Conservation (phyloP, 1,139 yeast species). For the Wickerhamiella pararugosa region DNA sequence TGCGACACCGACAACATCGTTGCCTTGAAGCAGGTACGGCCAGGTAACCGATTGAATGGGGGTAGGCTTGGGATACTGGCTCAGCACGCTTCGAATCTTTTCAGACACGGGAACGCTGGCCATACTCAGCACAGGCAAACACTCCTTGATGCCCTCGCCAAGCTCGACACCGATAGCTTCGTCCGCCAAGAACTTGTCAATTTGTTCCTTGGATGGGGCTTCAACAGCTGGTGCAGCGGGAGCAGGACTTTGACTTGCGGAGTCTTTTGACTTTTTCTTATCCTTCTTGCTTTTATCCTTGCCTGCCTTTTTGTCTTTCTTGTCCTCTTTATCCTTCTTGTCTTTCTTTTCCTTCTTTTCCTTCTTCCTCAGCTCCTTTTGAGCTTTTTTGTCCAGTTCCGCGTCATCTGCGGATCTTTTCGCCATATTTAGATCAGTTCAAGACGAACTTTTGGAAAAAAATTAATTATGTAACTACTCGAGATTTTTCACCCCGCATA, state of each 20-base stretch:
- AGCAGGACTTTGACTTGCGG: neutral
- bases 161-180: conserved; percentile 78
- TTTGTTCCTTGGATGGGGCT: conserved; percentile 26
- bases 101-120: conserved; percentile 43
- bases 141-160: conserved; percentile 27
- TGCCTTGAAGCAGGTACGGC: conserved; percentile 73
- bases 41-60: conserved; percentile 96
- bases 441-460: too few species aligned
- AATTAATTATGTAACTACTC: too few species aligned
- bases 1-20: conserved; percentile 93
- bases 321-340: conserved; percentile 11
- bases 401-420: neutral
- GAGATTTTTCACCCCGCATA: too few species aligned
- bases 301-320: conserved; percentile 5
- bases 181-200: conserved; percentile 45
- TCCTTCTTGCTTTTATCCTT: conserved; percentile 11
- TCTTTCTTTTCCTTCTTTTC: conserved; percentile 8
- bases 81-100: conserved; percentile 40
- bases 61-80: conserved; percentile 75
- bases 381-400: conserved; percentile 8
- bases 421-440: too few species aligned
- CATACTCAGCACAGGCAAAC: conserved; percentile 63
- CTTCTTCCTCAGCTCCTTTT: conserved; percentile 13
- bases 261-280: conserved; percentile 3
- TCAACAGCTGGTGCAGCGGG: neutral